Base-by-base conservation (phyloP, 2,329 filamentous ascomycete genomes). In the Aspergillus fijiensis region DNA sequence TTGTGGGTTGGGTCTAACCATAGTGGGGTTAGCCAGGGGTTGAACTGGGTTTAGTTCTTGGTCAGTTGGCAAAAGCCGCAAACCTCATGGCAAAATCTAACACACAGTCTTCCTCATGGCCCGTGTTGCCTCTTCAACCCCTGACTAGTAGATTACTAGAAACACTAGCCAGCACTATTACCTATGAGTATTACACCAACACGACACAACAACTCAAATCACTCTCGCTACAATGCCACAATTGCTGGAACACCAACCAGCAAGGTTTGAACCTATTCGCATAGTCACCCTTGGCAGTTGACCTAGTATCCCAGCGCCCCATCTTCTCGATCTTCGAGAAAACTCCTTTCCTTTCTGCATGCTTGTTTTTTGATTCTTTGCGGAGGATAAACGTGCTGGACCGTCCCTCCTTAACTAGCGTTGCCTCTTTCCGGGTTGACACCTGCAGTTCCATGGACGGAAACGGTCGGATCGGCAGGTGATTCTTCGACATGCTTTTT, bases 21-120 rank as follows among this genome's bases (percentile, higher is more conserved):
- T 2, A 57, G 55, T n/a, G 3, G 50, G 58, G 21, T 51, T 66
- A 66, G 64, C 59, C 64, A 66, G 64, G 64, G 64, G 62, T 55
- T 14, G 31, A 25, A 12, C 33, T 14, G 31, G 31, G 21, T 19
- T n/a, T 48, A 23, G 23, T 16, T 33, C 27, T 47, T 60, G 51
- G 51, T 33, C 14, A 35, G 12, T 16, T 12, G 14, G 14, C 33
- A 21, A 21, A 21, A 21, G 21, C 21, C 21, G 21, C 21, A 35
- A 19, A 5, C 14, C 1, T n/a, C 16, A n/a, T 42, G 14, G 39
- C 39, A n/a, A 35, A 35, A n/a, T n/a, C 16, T 2, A 7, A 16
- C 6, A 16, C 6, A 9, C 39, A 19, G 16, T 45, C 16, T n/a
- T 9, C 5, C 39, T 16, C 14, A 45, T 9, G 39, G 39, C 6